Conservation (phyloP, 163 green algal genomes). For the Scenedesmus sp. region DNA sequence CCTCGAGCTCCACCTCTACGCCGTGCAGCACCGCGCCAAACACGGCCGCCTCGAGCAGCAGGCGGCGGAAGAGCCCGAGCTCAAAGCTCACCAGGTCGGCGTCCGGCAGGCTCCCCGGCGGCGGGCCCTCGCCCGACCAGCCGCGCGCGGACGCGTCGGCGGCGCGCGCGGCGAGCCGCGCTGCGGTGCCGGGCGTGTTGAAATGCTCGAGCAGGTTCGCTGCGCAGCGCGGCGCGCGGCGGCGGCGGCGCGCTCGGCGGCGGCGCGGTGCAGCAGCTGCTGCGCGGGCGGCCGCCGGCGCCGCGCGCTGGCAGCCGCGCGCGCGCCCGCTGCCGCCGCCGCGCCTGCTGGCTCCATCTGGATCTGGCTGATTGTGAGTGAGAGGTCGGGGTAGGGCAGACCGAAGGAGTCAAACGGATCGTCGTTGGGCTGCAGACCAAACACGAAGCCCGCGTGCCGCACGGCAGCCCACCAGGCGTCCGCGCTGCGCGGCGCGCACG, state of each 20-base stretch:
- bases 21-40: constrained; percentile 34
- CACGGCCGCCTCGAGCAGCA: constrained; percentile 45
- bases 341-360: background rate
- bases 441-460: constrained; percentile 29
- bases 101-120: constrained; percentile 21
- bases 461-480: constrained; percentile 40
- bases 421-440: constrained; percentile 29
- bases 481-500: background rate
- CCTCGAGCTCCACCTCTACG: constrained; percentile 24
- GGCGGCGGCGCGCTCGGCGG: too few species aligned
- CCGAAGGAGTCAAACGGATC: constrained; percentile 38
- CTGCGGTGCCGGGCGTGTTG: constrained; percentile 33
- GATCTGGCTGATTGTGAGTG: constrained; percentile 35
- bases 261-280: background rate
- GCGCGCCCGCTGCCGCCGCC: too few species aligned
- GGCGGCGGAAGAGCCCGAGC: constrained; percentile 17
- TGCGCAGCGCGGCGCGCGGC: background rate
- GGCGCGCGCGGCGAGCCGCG: background rate
- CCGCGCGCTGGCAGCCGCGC: too few species aligned
- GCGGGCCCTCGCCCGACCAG: constrained; percentile 4
- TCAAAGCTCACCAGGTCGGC: constrained; percentile 34
- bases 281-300: background rate
- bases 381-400: constrained; percentile 25
- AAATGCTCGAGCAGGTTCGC: constrained; percentile 39
- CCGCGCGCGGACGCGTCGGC: background rate